Evolutionary conservation across 176 grass and related monocot species (phyloP).

Genomic region (Carex kokanica): DNA sequence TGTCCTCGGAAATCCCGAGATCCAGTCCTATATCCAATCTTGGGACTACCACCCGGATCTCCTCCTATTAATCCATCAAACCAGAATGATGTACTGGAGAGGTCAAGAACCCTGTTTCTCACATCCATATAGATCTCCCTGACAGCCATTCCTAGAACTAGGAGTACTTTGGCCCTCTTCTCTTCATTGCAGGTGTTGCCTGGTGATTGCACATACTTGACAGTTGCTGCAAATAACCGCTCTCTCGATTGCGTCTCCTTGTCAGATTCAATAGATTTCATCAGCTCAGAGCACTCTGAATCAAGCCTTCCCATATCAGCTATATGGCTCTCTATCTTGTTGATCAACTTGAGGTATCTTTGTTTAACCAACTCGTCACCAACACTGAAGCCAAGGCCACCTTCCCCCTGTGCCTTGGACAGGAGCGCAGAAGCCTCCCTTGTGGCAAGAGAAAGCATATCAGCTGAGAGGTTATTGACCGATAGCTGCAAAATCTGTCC

Average conservation of each 20-base stretch:
- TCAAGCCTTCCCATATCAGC: conserved; percentile 59
- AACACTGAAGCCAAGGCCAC: conserved; percentile 7
- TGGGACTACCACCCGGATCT: conserved; percentile 32
- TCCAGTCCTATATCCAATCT: conserved; percentile 39
- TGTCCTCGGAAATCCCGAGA: conserved; percentile 69
- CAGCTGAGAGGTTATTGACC: conserved; percentile 54
- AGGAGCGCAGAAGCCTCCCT: conserved; percentile 73
- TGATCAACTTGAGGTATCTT: conserved; percentile 66
- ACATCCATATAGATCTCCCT: conserved; percentile 54
- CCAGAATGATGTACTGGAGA: conserved; percentile 49
- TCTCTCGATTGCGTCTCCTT: conserved; percentile 73
- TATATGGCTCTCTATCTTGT: conserved; percentile 75
- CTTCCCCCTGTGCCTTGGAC: conserved; percentile 76
- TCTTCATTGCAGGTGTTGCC: conserved; percentile 54
- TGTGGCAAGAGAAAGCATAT: conserved; percentile 80
- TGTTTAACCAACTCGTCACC: conserved; percentile 57
- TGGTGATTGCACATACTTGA: conserved; percentile 73
- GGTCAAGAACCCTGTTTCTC: conserved; percentile 49
- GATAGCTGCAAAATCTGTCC: conserved; percentile 89
- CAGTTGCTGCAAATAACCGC: conserved; percentile 52
- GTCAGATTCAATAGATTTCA: conserved; percentile 74
- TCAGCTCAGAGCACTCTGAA: conserved; percentile 66
- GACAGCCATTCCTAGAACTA: conserved; percentile 61
- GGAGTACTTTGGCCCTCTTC: conserved; percentile 55
- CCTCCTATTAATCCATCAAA: conserved; percentile 41